Conservation (phyloP, 1,139 yeast genomes). For the Kodamaea sp. region DNA sequence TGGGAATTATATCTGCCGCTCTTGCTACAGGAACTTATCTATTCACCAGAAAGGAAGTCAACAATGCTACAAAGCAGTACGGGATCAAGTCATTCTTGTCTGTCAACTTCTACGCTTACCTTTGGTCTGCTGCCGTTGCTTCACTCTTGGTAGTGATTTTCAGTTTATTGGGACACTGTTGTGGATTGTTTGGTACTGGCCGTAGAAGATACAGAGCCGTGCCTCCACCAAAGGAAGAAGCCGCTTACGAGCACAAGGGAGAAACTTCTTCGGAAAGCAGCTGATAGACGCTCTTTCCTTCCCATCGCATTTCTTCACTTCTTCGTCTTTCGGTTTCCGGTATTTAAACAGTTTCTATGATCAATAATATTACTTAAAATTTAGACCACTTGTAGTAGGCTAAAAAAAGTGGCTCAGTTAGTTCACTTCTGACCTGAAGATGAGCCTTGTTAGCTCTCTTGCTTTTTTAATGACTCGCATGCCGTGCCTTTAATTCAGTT, state of each 20-base stretch:
- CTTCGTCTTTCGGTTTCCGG: too few relatives aligned
- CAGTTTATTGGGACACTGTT: slow-evolving; percentile 46
- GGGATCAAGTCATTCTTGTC: slow-evolving; percentile 43
- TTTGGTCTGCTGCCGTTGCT: slow-evolving; percentile 45
- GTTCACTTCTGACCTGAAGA: too few relatives aligned
- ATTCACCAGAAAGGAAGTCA: slow-evolving; percentile 33
- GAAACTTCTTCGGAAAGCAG: slow-evolving; percentile 8
- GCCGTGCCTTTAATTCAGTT: too few relatives aligned
- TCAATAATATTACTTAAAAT: neutral
- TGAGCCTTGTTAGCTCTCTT: too few relatives aligned
- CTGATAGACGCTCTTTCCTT: too few relatives aligned
- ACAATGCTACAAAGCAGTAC: slow-evolving; percentile 28
- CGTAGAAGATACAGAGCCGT: slow-evolving; percentile 33
- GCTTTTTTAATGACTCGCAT: too few relatives aligned
- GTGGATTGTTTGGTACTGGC: slow-evolving; percentile 41
- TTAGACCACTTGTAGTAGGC: too few relatives aligned
- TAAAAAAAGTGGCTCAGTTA: too few relatives aligned
- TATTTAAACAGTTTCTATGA: neutral
- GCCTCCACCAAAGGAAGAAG: slow-evolving; percentile 12
- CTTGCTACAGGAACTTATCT: slow-evolving; percentile 37
- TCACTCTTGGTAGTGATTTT: slow-evolving; percentile 35
- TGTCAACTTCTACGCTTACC: slow-evolving; percentile 42
- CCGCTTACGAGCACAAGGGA: slow-evolving; percentile 27
- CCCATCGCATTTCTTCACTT: slow-evolving; percentile 5
- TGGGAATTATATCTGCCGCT: slow-evolving; percentile 36